A percentile compares a stretch with the other conserved stretches of the same genome.
These are phyloP conservation scores for Singerocomus rubriflavus DNA, from an alignment of 1,284 basidiomycete species.

Conservation along the genomic window DNA sequence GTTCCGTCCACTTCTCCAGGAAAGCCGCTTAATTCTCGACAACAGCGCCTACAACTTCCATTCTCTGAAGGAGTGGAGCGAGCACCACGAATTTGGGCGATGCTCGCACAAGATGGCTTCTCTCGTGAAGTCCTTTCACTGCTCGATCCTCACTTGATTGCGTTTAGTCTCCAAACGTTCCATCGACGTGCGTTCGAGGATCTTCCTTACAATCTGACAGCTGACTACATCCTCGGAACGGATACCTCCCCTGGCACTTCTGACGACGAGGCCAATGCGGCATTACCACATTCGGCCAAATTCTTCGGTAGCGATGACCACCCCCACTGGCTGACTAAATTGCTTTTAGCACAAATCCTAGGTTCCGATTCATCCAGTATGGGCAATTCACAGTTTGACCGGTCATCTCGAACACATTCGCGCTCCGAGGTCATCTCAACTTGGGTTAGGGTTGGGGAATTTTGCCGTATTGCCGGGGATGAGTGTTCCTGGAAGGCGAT, in stretches of 20 bases:
- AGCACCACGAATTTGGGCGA: constrained; percentile 37
- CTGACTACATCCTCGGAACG: constrained; percentile 41
- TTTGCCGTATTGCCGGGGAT: constrained; percentile 64
- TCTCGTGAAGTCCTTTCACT: constrained; percentile 61
- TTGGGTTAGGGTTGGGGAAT: constrained; percentile 70
- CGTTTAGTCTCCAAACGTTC: constrained; percentile 57
- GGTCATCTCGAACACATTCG: constrained; percentile 59
- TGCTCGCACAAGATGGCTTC: constrained; percentile 62
- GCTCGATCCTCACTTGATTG: constrained; percentile 56
- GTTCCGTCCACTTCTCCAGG: constrained; percentile 12
- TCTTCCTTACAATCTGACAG: constrained; percentile 48
- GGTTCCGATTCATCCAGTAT: constrained; percentile 46
- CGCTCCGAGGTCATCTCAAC: constrained; percentile 67
- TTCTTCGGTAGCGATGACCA: constrained; percentile 67
- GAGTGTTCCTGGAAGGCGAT: constrained; percentile 77
- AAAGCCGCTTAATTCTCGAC: constrained; percentile 21
- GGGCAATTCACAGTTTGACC: constrained; percentile 37
- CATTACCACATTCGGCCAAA: constrained; percentile 27
- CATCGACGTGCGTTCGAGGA: constrained; percentile 52
- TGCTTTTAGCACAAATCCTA: constrained; percentile 66
- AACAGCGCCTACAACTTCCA: constrained; percentile 22
- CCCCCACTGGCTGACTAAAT: constrained; percentile 76
- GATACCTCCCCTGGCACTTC: constrained; percentile 15
- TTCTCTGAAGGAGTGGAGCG: constrained; percentile 23
- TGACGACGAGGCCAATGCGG: constrained; percentile 10